These are phyloP conservation scores for Penicillium diatomitis DNA, from an alignment of 495 filamentous ascomycete species.

Conservation along the genomic window DNA sequence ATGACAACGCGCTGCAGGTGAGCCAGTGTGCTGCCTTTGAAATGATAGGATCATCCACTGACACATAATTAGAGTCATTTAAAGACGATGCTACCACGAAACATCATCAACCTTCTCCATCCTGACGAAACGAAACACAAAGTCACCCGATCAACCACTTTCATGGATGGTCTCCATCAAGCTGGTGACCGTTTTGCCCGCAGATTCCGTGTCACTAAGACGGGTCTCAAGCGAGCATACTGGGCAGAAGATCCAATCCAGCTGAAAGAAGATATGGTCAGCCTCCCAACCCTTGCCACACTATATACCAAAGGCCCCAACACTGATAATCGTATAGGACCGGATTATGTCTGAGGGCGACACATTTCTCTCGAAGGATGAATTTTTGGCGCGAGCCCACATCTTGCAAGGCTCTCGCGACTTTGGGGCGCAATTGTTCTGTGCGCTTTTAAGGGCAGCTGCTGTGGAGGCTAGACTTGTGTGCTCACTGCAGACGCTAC, in stretches of 20 bases:
- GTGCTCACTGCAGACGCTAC: slow-evolving; percentile 80
- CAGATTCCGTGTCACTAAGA: slow-evolving; percentile 58
- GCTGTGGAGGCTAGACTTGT: slow-evolving; percentile 81
- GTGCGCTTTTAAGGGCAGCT: slow-evolving; percentile 66
- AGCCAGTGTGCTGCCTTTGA: slow-evolving; percentile 2
- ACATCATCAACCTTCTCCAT: slow-evolving; percentile 52
- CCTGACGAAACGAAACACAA: slow-evolving; percentile 56
- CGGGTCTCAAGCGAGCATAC: slow-evolving; percentile 58
- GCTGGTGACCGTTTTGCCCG: slow-evolving; percentile 55
- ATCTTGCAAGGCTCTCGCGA: slow-evolving; percentile 71
- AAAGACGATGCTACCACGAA: slow-evolving; percentile 49
- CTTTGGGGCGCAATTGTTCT: slow-evolving; percentile 83
- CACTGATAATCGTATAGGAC: slow-evolving; percentile 15
- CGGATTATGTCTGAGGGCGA: slow-evolving; percentile 32
- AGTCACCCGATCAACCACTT: slow-evolving; percentile 58
- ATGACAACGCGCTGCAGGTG: slow-evolving; percentile 59
- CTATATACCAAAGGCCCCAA: background rate
- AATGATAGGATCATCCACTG: background rate
- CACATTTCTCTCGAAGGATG: slow-evolving; percentile 46
- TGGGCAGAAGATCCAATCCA: slow-evolving; percentile 61
- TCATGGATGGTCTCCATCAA: slow-evolving; percentile 69
- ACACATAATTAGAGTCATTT: slow-evolving; percentile 35
- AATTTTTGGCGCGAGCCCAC: slow-evolving; percentile 62
- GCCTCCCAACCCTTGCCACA: background rate
- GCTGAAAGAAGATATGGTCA: slow-evolving; percentile 45